These are phyloP conservation scores for Candida khao-thaluensis DNA, from an alignment of 805 yeast species.

Conservation along the genomic window DNA sequence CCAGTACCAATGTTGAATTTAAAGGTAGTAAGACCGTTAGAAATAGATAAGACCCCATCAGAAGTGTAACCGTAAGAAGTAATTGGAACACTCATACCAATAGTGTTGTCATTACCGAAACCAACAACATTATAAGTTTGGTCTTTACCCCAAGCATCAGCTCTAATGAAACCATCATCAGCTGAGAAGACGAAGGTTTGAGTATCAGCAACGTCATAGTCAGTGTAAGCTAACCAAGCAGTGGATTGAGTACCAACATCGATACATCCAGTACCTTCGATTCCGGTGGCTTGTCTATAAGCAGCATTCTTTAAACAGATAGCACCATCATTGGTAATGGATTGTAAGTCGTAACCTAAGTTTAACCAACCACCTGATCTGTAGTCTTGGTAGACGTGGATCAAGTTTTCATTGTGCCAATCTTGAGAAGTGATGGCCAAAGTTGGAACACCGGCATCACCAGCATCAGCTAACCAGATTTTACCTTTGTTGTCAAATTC, in stretches of 20 bases:
- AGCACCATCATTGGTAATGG: slow-evolving; percentile 21
- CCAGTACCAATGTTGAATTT: slow-evolving; percentile 24
- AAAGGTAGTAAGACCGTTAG: slow-evolving; percentile 14
- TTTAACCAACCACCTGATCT: slow-evolving; percentile 22
- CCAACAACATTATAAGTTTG: slow-evolving; percentile 26
- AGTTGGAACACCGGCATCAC: slow-evolving; percentile 20
- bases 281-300: slow-evolving; percentile 21
- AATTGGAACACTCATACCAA: slow-evolving; percentile 22
- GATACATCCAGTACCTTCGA: slow-evolving; percentile 26
- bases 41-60: slow-evolving; percentile 16
- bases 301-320: slow-evolving; percentile 24
- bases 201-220: slow-evolving; percentile 13
- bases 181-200: slow-evolving; percentile 20
- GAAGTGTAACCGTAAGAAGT: slow-evolving; percentile 12
- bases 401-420: slow-evolving; percentile 22
- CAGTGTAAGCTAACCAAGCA: slow-evolving; percentile 18
- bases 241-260: slow-evolving; percentile 19
- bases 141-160: slow-evolving; percentile 17
- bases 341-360: slow-evolving; percentile 19
- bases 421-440: slow-evolving; percentile 18
- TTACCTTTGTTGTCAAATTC: slow-evolving; percentile 25
- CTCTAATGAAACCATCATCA: slow-evolving; percentile 15
- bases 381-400: slow-evolving; percentile 21
- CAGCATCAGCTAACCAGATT: slow-evolving; percentile 25
- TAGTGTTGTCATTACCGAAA: slow-evolving; percentile 28